These are phyloP conservation scores for Hevea brasiliensis DNA, from an alignment of 345 rosid species.

Conservation along the genomic window DNA sequence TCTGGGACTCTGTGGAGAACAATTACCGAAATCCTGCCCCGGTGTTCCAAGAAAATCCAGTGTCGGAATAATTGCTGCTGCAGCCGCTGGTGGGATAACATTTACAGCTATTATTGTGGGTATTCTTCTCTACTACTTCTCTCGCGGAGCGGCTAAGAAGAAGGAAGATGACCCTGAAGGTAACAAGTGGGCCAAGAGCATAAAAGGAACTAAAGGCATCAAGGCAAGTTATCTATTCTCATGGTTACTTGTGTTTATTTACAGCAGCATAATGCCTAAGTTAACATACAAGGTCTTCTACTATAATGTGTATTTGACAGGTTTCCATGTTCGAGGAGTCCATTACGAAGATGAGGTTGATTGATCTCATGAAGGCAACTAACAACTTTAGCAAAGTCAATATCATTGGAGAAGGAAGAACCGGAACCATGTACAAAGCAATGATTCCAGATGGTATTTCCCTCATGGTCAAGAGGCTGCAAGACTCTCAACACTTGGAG, in stretches of 20 bases:
- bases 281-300: neutral
- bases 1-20: neutral
- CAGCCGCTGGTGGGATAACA: constrained; percentile 64
- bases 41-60: constrained; percentile 22
- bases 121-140: constrained; percentile 38
- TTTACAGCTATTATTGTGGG: constrained; percentile 55
- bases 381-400: constrained; percentile 65
- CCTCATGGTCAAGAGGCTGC: constrained; percentile 83
- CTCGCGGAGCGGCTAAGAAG: constrained; percentile 51
- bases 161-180: constrained; percentile 85
- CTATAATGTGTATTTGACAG: constrained; percentile 49
- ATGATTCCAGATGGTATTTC: constrained; percentile 62
- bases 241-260: no score
- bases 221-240: constrained; percentile 48
- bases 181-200: constrained; percentile 74
- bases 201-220: constrained; percentile 57
- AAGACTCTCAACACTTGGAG: constrained; percentile 77
- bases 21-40: constrained; percentile 26
- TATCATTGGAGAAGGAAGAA: constrained; percentile 76
- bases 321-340: constrained; percentile 81
- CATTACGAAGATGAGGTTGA: constrained; percentile 63
- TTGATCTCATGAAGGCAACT: constrained; percentile 86
- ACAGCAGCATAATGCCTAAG: constrained; percentile 7
- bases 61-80: constrained; percentile 47
- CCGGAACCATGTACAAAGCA: constrained; percentile 78